Percentiles rank a stretch among this genome's conserved stretches.
Conservation (phyloP, 495 filamentous ascomycete genomes). For the Cetradonia linearis region DNA sequence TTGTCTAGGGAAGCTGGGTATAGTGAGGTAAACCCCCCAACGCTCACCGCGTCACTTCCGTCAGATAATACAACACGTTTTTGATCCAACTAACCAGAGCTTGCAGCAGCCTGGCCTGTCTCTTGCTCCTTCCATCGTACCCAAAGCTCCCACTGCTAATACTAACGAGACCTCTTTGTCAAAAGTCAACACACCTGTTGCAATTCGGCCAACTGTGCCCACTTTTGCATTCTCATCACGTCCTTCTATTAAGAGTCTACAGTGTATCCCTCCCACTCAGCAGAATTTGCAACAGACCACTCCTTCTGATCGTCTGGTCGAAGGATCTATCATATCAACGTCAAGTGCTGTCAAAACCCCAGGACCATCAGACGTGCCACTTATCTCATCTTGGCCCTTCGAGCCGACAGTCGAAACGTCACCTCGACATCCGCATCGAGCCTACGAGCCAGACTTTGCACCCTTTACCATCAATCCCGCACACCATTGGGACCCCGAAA, state of each 20-base stretch:
- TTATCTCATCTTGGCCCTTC: background rate
- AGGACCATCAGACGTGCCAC: no score
- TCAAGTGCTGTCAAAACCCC: no score
- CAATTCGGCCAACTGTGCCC: background rate
- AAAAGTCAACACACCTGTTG: background rate
- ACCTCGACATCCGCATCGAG: background rate
- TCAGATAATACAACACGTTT: background rate
- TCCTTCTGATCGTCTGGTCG: no score
- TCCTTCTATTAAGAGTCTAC: no score
- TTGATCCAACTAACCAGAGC: background rate
- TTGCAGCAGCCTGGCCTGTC: background rate
- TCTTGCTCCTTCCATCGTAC: background rate
- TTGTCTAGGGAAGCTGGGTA: background rate
- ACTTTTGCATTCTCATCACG: no score
- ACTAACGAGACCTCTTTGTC: background rate
- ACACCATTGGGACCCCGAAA: background rate
- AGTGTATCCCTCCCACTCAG: no score
- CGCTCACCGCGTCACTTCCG: background rate
- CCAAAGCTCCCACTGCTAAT: background rate
- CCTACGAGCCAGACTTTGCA: background rate
- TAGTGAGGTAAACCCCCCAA: background rate
- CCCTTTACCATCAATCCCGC: background rate
- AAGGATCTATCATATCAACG: no score
- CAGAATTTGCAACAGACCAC: no score
- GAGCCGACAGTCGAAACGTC: background rate